Conservation (phyloP, 108 stramenopile species). For the Stephanodiscus triporus region DNA sequence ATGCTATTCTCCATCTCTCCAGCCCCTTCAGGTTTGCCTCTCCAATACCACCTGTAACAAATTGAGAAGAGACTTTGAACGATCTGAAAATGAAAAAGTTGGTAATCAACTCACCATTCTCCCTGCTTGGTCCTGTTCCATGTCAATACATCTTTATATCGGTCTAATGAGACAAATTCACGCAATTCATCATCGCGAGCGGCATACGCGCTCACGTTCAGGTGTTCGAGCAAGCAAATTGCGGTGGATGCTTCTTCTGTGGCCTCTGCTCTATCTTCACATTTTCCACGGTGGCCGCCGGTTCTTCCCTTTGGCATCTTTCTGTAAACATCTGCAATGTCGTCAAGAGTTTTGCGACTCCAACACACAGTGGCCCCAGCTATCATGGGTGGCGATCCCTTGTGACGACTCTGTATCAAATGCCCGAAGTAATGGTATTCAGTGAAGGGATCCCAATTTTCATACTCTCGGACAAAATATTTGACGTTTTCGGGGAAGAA, state of each 20-base stretch:
- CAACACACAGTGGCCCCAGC: conserved; percentile 47
- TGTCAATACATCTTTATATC: conserved; percentile 18
- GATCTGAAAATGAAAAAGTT: background rate
- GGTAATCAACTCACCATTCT: conserved; percentile 31
- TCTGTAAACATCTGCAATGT: conserved; percentile 46
- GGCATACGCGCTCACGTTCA: conserved; percentile 41
- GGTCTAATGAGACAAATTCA: conserved; percentile 33
- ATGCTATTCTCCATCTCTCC: conserved; percentile 46
- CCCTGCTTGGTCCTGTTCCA: conserved; percentile 56
- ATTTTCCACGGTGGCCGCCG: conserved; percentile 41
- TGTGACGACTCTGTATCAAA: conserved; percentile 29
- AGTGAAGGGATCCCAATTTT: conserved; percentile 37
- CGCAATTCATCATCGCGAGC: conserved; percentile 41
- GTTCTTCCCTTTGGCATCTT: conserved; percentile 47
- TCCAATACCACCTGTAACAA: conserved; percentile 46
- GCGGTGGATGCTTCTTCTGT: conserved; percentile 46
- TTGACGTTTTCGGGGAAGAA: conserved; percentile 57
- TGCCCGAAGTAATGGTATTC: conserved; percentile 58
- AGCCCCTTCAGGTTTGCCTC: conserved; percentile 41
- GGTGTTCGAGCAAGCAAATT: conserved; percentile 36
- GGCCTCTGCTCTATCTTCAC: conserved; percentile 51
- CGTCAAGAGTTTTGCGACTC: conserved; percentile 45
- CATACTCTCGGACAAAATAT: conserved; percentile 37
- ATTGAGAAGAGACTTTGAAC: background rate
- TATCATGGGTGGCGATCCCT: conserved; percentile 38